Evolutionary conservation across 306 rosid genomes (phyloP).

Genomic region (Gastrolobium bilobum): DNA sequence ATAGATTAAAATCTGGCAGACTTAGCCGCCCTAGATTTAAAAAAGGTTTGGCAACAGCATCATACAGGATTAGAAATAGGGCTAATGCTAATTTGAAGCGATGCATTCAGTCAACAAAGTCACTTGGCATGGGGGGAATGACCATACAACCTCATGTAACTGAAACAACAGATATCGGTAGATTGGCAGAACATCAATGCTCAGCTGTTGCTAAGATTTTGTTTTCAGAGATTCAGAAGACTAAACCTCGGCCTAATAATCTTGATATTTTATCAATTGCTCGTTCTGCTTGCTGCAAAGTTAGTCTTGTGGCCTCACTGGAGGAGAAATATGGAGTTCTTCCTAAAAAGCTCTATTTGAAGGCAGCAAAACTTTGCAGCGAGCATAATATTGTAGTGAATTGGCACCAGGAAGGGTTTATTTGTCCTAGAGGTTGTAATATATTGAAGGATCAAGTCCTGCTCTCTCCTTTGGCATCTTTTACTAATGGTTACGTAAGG

Average conservation of each 20-base stretch:
- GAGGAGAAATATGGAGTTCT: conserved; percentile 80
- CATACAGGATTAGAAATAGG: conserved; percentile 84
- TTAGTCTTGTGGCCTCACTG: conserved; percentile 70
- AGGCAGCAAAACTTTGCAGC: conserved; percentile 94
- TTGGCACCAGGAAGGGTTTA: conserved; percentile 87
- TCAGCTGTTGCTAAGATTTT: conserved; percentile 85
- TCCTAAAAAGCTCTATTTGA: conserved; percentile 81
- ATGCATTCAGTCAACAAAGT: conserved; percentile 76
- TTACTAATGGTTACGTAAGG: conserved; percentile 54
- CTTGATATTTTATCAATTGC: conserved; percentile 77
- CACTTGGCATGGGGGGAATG: conserved; percentile 60
- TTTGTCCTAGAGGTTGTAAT: conserved; percentile 83
- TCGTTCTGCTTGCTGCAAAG: conserved; percentile 85
- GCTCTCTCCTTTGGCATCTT: conserved; percentile 69
- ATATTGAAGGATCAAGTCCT: conserved; percentile 58
- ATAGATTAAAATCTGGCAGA: conserved; percentile 91
- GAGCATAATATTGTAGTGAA: conserved; percentile 67
- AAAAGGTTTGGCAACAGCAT: conserved; percentile 79
- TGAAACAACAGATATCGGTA: conserved; percentile 65
- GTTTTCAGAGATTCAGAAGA: conserved; percentile 88
- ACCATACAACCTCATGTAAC: conserved; percentile 58
- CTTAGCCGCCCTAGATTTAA: conserved; percentile 89
- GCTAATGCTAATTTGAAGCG: conserved; percentile 79
- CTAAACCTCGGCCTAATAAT: conserved; percentile 82
- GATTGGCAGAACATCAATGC: conserved; percentile 74